phyloP scores from a whole-genome alignment of 768 basidiomycete genomes.

The Clitopilus passeckerianus region DNA sequence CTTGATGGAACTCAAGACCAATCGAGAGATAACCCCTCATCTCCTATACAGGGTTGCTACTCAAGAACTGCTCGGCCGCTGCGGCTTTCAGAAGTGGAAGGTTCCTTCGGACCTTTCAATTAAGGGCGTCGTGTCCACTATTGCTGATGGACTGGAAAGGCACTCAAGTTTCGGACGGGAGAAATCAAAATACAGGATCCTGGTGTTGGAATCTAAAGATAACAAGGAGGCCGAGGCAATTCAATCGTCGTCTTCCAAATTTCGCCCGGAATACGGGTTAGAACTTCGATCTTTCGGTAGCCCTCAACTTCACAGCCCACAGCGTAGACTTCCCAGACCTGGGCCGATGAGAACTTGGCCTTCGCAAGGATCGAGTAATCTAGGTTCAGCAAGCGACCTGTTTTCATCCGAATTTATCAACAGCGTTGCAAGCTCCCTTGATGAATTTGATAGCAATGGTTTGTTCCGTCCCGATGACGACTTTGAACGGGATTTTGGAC shows the following conservation, averaged over 20 bases:
- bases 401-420: constrained; percentile 41
- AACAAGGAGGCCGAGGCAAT: neutral
- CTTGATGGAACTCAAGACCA: too few species aligned
- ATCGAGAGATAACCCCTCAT: too few species aligned
- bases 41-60: too few species aligned
- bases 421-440: constrained; percentile 32
- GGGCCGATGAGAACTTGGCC: too few species aligned
- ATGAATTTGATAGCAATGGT: constrained; percentile 30
- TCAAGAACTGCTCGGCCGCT: neutral
- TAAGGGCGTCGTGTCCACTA: neutral
- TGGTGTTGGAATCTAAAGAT: neutral
- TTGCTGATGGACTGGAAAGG: neutral
- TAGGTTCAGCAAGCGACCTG: constrained; percentile 2
- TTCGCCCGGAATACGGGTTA: too few species aligned
- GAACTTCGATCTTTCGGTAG: too few species aligned
- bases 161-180: neutral
- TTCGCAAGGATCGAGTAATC: too few species aligned
- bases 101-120: neutral
- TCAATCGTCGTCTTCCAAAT: too few species aligned
- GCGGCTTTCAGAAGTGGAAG: neutral
- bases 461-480: constrained; percentile 42
- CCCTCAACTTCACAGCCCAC: too few species aligned
- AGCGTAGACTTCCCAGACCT: too few species aligned
- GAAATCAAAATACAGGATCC: neutral
- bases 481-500: constrained; percentile 71